A percentile compares a stretch with the other conserved stretches of the same genome.
Evolutionary conservation across 148 eudicot genomes (phyloP).

Genomic region (Fallopia convolvulus): DNA sequence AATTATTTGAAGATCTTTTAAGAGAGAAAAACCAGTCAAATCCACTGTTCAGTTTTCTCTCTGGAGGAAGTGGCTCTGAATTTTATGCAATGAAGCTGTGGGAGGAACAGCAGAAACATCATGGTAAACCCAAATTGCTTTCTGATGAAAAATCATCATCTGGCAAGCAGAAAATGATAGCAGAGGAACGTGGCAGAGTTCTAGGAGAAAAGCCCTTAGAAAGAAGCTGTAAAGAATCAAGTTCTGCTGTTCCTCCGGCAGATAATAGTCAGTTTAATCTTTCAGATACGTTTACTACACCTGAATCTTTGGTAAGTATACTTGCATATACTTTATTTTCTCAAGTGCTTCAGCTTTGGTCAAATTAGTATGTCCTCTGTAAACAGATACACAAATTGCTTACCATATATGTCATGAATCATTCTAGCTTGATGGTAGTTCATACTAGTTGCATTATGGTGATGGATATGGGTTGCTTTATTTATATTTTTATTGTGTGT

Average conservation of each 20-base stretch:
- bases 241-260: conserved; percentile 23
- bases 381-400: neutral
- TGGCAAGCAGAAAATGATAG: conserved; percentile 60
- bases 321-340: neutral
- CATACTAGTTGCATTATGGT: neutral
- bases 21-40: conserved; percentile 79
- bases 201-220: conserved; percentile 83
- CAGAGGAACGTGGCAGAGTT: conserved; percentile 77
- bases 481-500: neutral
- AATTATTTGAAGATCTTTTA: conserved; percentile 83
- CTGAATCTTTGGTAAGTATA: conserved; percentile 74
- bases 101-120: conserved; percentile 79
- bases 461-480: neutral
- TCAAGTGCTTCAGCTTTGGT: neutral
- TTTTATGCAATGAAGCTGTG: conserved; percentile 81
- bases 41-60: conserved; percentile 72
- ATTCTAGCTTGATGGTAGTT: neutral
- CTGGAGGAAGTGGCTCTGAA: conserved; percentile 76
- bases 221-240: conserved; percentile 43
- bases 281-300: conserved; percentile 72
- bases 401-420: neutral
- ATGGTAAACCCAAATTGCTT: conserved; percentile 33
- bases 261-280: conserved; percentile 39
- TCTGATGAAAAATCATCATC: conserved; percentile 35
- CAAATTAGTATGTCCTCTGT: neutral